Conservation (phyloP, 805 yeast genomes). For the Zygoascus tannicola region DNA sequence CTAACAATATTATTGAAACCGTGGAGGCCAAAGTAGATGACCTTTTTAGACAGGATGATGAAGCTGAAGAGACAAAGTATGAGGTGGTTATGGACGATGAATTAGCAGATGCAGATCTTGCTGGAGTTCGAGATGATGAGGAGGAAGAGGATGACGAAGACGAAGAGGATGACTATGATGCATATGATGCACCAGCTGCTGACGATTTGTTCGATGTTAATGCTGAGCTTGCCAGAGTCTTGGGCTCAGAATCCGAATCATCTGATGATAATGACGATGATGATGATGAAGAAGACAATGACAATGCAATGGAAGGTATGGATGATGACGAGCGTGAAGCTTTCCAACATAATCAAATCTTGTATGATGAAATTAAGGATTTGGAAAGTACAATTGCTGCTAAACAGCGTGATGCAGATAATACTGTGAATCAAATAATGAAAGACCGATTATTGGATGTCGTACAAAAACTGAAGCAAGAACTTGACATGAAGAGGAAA, state of each 20-base stretch:
- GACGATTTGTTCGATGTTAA: conserved; percentile 12
- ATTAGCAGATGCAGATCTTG: conserved; percentile 19
- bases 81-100: conserved; percentile 47
- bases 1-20: conserved; percentile 61
- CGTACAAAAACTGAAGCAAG: conserved; percentile 66
- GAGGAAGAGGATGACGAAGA: conserved; percentile 23
- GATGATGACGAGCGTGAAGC: conserved; percentile 46
- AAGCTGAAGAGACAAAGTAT: conserved; percentile 70
- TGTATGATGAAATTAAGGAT: conserved; percentile 80
- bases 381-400: conserved; percentile 66
- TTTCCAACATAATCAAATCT: conserved; percentile 57
- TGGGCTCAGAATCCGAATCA: conserved; percentile 37
- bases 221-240: conserved; percentile 19
- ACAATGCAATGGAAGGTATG: conserved; percentile 41
- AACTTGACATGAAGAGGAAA: conserved; percentile 68
- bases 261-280: conserved; percentile 41
- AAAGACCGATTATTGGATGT: conserved; percentile 78
- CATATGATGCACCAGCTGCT: conserved; percentile 3
- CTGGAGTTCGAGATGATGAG: conserved; percentile 20
- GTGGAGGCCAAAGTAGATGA: conserved; percentile 74
- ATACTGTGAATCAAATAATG: conserved; percentile 72
- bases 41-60: conserved; percentile 63
- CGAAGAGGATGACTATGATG: conserved; percentile 29
- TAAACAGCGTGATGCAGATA: conserved; percentile 63
- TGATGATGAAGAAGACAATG: conserved; percentile 42